Conservation (phyloP, 768 basidiomycete species). For the Antrodiella citrinella region DNA sequence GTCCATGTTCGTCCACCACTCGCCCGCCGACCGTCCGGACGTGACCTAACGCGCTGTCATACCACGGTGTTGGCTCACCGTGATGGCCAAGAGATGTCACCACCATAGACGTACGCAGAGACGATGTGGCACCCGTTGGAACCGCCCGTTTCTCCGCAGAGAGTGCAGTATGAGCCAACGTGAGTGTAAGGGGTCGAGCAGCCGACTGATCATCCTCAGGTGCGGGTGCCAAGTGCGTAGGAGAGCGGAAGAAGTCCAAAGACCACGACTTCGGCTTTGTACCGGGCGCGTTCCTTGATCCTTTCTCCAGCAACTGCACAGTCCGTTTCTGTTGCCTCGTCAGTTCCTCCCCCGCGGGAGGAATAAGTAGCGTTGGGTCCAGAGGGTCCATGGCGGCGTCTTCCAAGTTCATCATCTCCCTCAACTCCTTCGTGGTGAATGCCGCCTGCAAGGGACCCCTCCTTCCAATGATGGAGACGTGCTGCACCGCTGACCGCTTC, state of each 20-base stretch:
- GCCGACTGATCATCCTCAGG: slow-evolving; percentile 15
- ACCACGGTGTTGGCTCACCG: slow-evolving; percentile 56
- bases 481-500: slow-evolving; percentile 49
- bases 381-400: slow-evolving; percentile 65
- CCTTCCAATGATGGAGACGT: slow-evolving; percentile 78
- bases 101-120: slow-evolving; percentile 63
- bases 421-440: slow-evolving; percentile 87
- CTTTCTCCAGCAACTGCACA: slow-evolving; percentile 57
- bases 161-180: slow-evolving; percentile 52
- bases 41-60: slow-evolving; percentile 47
- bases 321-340: slow-evolving; percentile 61
- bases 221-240: slow-evolving; percentile 34
- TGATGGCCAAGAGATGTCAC: slow-evolving; percentile 86
- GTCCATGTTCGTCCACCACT: slow-evolving; percentile 31
- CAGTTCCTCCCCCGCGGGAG: slow-evolving; percentile 24
- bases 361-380: slow-evolving; percentile 33
- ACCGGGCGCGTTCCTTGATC: slow-evolving; percentile 43
- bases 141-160: slow-evolving; percentile 44
- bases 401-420: slow-evolving; percentile 65
- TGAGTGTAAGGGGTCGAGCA: slow-evolving; percentile 29
- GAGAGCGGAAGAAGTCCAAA: slow-evolving; percentile 75
- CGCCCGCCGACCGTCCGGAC: slow-evolving; percentile 47
- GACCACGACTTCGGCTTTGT: slow-evolving; percentile 65
- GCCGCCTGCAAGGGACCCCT: slow-evolving; percentile 85
- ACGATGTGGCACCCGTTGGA: slow-evolving; percentile 46